Conservation (phyloP, 495 filamentous ascomycete species). For the Parmelia sp. region DNA sequence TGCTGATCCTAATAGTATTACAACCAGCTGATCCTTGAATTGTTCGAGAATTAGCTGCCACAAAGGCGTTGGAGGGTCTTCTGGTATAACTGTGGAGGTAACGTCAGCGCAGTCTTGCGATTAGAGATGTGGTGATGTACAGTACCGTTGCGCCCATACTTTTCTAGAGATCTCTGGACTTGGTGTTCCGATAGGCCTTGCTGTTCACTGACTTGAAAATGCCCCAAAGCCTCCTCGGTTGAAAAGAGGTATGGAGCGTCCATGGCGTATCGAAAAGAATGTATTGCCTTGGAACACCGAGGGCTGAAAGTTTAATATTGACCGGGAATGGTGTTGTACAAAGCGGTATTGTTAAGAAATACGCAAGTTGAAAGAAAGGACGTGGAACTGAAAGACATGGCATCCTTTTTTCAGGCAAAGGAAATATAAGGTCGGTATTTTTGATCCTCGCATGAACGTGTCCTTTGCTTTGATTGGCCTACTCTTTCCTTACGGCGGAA, state of each 20-base stretch:
- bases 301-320: not conserved
- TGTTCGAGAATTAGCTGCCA: constrained; percentile 97
- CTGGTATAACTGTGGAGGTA: constrained; percentile 65
- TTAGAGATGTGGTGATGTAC: constrained; percentile 16
- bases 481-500: not conserved
- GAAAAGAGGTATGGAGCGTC: constrained; percentile 71
- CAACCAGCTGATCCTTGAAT: constrained; percentile 97
- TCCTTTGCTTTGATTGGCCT: constrained; percentile 1
- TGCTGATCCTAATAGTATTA: constrained; percentile 90
- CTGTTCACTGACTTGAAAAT: constrained; percentile 61
- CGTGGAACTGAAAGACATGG: not conserved
- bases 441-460: not conserved
- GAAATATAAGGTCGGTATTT: not conserved
- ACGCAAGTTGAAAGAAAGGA: constrained; percentile 10
- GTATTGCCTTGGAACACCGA: not conserved
- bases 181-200: constrained; percentile 65
- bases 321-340: not conserved
- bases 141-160: constrained; percentile 83
- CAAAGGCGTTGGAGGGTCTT: constrained; percentile 94
- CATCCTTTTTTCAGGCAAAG: not conserved
- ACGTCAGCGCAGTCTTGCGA: constrained; percentile 5
- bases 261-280: constrained; percentile 55
- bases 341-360: not conserved
- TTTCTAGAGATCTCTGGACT: constrained; percentile 54
- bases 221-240: constrained; percentile 59